Percentiles rank a stretch among this genome's conserved stretches.
Evolutionary conservation across 352 stramenopile species (phyloP).

Genomic region (Phytopythium ostracodes): DNA sequence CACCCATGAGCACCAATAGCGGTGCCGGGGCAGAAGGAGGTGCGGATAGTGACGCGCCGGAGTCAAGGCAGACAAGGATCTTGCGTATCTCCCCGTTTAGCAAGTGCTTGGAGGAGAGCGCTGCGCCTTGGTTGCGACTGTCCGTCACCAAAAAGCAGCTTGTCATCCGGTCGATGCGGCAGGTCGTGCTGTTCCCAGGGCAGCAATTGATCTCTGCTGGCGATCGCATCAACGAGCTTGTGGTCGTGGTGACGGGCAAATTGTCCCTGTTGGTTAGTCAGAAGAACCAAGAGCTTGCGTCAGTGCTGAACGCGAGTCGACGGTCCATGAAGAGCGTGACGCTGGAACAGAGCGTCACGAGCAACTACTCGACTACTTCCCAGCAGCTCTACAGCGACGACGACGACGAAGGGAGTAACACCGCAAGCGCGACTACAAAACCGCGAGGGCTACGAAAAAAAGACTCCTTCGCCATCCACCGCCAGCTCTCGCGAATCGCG

Average conservation of each 20-base stretch:
- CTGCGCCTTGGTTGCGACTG: slow-evolving; percentile 25
- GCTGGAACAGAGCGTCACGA: slow-evolving; percentile 52
- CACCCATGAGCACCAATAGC: not conserved
- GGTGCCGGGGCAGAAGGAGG: not conserved
- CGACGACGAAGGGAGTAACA: not conserved
- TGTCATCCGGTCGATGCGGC: slow-evolving; percentile 28
- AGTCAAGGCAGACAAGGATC: not conserved
- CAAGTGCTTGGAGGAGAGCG: slow-evolving; percentile 1
- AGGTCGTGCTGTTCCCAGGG: slow-evolving; percentile 24
- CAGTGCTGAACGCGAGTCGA: slow-evolving; percentile 45
- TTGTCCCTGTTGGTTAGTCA: slow-evolving; percentile 37
- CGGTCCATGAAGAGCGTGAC: slow-evolving; percentile 50
- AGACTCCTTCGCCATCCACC: slow-evolving; percentile 6
- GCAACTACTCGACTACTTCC: slow-evolving; percentile 68
- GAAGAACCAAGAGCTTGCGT: slow-evolving; percentile 34
- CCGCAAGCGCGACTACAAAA: not conserved
- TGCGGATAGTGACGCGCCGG: not conserved
- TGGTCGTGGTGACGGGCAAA: slow-evolving; percentile 43
- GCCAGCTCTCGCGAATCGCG: slow-evolving; percentile 9
- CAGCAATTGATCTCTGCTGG: slow-evolving; percentile 35
- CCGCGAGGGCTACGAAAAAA: not conserved
- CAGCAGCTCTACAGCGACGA: slow-evolving; percentile 40
- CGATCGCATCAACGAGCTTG: slow-evolving; percentile 37
- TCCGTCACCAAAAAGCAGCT: slow-evolving; percentile 33
- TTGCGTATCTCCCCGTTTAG: not conserved